These are phyloP conservation scores for Ophiocordyceps camponoti-saundersi DNA, from an alignment of 2,329 filamentous ascomycete species.

Conservation along the genomic window DNA sequence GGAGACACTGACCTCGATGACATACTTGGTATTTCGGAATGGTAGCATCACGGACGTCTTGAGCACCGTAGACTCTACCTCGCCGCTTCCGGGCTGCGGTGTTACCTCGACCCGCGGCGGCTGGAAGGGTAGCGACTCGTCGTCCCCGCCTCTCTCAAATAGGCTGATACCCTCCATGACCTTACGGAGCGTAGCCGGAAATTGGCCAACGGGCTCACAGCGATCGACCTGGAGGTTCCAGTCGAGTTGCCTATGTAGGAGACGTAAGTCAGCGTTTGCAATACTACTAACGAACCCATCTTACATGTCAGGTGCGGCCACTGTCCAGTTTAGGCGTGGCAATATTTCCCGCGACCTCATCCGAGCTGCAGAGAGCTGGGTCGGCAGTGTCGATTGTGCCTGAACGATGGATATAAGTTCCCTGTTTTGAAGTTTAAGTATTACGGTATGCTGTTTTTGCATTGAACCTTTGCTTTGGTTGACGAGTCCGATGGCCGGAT, in stretches of 20 bases:
- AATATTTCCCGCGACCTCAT: conserved; percentile 7
- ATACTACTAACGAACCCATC: conserved; percentile 1
- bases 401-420: conserved; percentile 8
- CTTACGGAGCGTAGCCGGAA: conserved; percentile 5
- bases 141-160: background rate
- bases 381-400: conserved; percentile 1
- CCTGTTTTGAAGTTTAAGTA: conserved; percentile 5
- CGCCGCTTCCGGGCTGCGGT: background rate
- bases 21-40: conserved; percentile 13
- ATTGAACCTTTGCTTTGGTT: conserved; percentile 2
- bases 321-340: conserved; percentile 13
- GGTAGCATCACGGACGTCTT: conserved; percentile 13
- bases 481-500: conserved; percentile 4
- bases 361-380: conserved; percentile 8
- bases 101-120: background rate
- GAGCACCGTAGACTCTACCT: conserved; percentile 7
- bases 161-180: conserved; percentile 9
- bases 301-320: conserved; percentile 18
- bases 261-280: background rate
- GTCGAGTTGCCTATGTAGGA: conserved; percentile 11
- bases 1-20: conserved; percentile 15
- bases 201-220: conserved; percentile 5
- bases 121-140: background rate
- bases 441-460: conserved; percentile 6
- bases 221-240: conserved; percentile 17